Percentiles rank a stretch among this genome's conserved stretches.
phyloP scores from a whole-genome alignment of 176 grass and related monocot genomes.

The Eleusine coracana region DNA sequence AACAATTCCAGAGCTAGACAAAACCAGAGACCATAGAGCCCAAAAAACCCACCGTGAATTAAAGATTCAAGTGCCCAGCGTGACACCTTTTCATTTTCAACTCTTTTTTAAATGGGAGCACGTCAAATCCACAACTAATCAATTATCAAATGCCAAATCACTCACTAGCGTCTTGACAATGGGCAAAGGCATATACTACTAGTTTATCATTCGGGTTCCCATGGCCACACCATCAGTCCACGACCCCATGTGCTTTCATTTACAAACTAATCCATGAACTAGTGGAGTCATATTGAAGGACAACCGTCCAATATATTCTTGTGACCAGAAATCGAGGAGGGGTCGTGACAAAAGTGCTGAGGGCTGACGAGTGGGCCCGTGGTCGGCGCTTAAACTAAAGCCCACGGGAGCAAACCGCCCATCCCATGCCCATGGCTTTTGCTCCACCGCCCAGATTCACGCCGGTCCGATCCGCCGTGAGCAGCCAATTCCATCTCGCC shows the following conservation, averaged over 20 bases:
- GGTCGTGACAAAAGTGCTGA: constrained; percentile 1
- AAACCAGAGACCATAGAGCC: neutral
- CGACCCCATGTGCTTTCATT: neutral
- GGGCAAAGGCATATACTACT: neutral
- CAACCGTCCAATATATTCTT: constrained; percentile 14
- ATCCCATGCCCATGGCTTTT: neutral
- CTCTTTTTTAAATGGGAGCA: neutral
- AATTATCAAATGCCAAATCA: neutral
- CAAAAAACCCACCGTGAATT: neutral
- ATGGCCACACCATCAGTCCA: neutral
- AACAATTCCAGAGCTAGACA: neutral
- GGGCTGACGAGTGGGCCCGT: constrained; percentile 1
- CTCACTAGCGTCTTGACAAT: neutral
- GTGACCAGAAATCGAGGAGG: constrained; percentile 11
- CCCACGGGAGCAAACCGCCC: constrained; percentile 2
- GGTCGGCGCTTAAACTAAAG: neutral
- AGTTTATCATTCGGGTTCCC: neutral
- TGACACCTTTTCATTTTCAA: neutral
- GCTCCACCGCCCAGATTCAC: constrained; percentile 30
- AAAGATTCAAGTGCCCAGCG: neutral
- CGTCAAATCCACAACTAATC: neutral
- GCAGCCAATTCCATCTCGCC: neutral
- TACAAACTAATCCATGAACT: neutral
- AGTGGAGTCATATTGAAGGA: constrained; percentile 16
- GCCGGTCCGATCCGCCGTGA: neutral